Conservation (phyloP, 495 filamentous ascomycete species). For the Apodospora peruviana region DNA sequence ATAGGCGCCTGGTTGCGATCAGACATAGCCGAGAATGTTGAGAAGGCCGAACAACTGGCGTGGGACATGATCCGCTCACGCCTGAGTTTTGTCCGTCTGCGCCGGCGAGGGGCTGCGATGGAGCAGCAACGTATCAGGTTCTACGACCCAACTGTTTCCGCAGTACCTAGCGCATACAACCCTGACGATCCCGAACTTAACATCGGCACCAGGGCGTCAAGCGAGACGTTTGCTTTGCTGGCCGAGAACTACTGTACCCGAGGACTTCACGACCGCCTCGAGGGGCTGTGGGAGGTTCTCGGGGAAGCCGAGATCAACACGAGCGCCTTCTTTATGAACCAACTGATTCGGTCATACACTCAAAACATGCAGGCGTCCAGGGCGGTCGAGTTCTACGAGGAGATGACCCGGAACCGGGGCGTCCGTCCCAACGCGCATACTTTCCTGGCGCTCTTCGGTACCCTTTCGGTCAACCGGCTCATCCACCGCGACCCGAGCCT, state of each 20-base stretch:
- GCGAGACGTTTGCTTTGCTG: slow-evolving; percentile 73
- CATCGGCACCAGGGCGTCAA: slow-evolving; percentile 46
- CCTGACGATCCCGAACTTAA: slow-evolving; percentile 23
- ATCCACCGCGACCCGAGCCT: slow-evolving; percentile 35
- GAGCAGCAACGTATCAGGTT: slow-evolving; percentile 3
- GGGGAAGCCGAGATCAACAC: slow-evolving; percentile 54
- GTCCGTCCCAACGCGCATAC: slow-evolving; percentile 62
- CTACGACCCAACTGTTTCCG: slow-evolving; percentile 20
- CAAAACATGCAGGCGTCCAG: slow-evolving; percentile 43
- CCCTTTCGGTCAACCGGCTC: slow-evolving; percentile 38
- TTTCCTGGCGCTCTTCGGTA: slow-evolving; percentile 60
- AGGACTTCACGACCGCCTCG: slow-evolving; percentile 48
- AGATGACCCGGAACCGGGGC: slow-evolving; percentile 27
- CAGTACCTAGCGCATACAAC: slow-evolving; percentile 21
- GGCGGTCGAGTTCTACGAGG: slow-evolving; percentile 52
- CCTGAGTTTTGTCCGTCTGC: slow-evolving; percentile 48
- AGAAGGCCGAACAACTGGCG: slow-evolving; percentile 63
- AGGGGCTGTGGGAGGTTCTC: slow-evolving; percentile 53
- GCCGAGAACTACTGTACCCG: slow-evolving; percentile 64
- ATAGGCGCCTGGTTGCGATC: slow-evolving; percentile 69
- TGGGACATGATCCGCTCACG: slow-evolving; percentile 71
- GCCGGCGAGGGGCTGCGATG: slow-evolving; percentile 12
- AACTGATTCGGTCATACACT: slow-evolving; percentile 59
- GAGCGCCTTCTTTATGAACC: slow-evolving; percentile 70
- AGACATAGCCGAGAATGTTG: slow-evolving; percentile 42